These are phyloP conservation scores for Staphylotrichum longicolle DNA, from an alignment of 495 filamentous ascomycete genomes.

Conservation along the genomic window DNA sequence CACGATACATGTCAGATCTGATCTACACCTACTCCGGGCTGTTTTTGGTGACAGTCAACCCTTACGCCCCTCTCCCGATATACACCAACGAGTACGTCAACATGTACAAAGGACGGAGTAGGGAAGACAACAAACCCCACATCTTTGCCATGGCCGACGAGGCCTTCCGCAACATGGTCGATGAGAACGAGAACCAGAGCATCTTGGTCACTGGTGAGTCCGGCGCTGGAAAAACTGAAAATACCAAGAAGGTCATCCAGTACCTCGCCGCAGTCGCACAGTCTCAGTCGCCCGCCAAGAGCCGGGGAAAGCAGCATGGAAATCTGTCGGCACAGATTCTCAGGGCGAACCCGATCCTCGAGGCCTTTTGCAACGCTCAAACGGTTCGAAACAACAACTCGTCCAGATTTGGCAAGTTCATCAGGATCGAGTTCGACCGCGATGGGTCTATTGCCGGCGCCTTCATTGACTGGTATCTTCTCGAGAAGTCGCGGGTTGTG, in stretches of 20 bases:
- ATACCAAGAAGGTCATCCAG: conserved; percentile 99
- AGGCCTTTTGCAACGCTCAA: conserved; percentile 97
- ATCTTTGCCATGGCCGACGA: conserved; percentile 99
- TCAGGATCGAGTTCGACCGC: conserved; percentile 91
- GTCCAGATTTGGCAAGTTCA: conserved; percentile 98
- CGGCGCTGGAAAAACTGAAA: conserved; percentile 97
- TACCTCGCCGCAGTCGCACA: conserved; percentile 94
- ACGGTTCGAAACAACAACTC: conserved; percentile 98
- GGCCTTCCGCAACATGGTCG: conserved; percentile 91
- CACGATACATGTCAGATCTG: conserved; percentile 88
- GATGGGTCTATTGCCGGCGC: conserved; percentile 91
- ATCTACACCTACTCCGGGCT: conserved; percentile 99
- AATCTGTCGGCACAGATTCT: conserved; percentile 97
- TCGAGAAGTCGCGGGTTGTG: conserved; percentile 96
- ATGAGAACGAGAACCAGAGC: conserved; percentile 94
- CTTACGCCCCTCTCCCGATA: conserved; percentile 90
- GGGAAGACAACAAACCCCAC: conserved; percentile 94
- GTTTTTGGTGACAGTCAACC: conserved; percentile 96
- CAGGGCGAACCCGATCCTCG: conserved; percentile 93
- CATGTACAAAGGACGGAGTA: conserved; percentile 85
- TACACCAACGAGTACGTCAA: conserved; percentile 96
- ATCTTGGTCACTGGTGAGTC: conserved; percentile 98
- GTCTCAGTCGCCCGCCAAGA: conserved; percentile 66
- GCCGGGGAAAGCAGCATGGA: conserved; percentile 65
- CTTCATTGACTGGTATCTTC: conserved; percentile 96